Evolutionary conservation across 805 yeast genomes (phyloP).

Genomic region (Pichia cephalocereana): DNA sequence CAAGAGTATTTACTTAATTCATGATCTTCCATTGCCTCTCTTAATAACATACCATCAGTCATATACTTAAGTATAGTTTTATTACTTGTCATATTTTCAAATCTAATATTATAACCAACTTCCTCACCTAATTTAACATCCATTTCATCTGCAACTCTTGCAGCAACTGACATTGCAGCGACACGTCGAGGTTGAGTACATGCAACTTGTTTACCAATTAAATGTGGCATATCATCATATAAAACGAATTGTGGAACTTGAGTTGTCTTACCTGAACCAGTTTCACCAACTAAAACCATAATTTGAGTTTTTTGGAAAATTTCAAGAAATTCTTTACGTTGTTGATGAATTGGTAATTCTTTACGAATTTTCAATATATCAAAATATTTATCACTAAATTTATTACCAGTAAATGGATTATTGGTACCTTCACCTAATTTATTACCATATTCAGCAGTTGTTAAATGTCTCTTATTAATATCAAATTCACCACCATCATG

Average conservation of each 20-base stretch:
- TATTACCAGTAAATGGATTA: conserved; percentile 75
- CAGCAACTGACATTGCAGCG: conserved; percentile 98
- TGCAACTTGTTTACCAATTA: conserved; percentile 77
- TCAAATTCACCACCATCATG: conserved; percentile 63
- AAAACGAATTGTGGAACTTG: conserved; percentile 95
- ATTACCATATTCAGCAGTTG: conserved; percentile 58
- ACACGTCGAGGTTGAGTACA: conserved; percentile 97
- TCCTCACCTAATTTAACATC: conserved; percentile 88
- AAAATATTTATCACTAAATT: conserved; percentile 57
- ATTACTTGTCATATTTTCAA: conserved; percentile 76
- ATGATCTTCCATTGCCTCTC: conserved; percentile 98
- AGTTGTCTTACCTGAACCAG: conserved; percentile 98
- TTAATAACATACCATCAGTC: conserved; percentile 97
- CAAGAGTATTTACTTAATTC: conserved; percentile 73
- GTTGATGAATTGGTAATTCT: conserved; percentile 88
- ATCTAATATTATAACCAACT: conserved; percentile 92
- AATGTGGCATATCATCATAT: conserved; percentile 87
- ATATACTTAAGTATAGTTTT: conserved; percentile 85
- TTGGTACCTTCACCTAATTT: conserved; percentile 44
- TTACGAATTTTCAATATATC: conserved; percentile 73
- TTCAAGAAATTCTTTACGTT: conserved; percentile 78
- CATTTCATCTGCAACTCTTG: conserved; percentile 96
- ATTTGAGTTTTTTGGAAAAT: conserved; percentile 83
- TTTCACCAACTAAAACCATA: conserved; percentile 98
- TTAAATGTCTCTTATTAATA: conserved; percentile 46